These are phyloP conservation scores for Candida lessepsii DNA, from an alignment of 805 yeast genomes.

Conservation along the genomic window DNA sequence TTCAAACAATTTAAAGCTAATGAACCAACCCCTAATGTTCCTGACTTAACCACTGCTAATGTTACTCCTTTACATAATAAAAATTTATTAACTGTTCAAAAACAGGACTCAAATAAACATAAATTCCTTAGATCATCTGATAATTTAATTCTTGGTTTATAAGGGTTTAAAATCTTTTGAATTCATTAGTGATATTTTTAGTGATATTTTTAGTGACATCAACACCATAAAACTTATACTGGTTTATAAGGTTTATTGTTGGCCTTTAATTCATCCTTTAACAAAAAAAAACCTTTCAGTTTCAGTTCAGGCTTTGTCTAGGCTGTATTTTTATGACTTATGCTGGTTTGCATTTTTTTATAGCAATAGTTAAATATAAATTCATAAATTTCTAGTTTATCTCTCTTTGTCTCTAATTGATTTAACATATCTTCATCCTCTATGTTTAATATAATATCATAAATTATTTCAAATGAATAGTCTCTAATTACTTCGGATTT, in stretches of 20 bases:
- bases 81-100: conserved; percentile 12
- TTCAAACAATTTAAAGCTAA: conserved; percentile 10
- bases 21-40: conserved; percentile 1
- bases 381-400: conserved; percentile 4
- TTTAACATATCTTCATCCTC: not conserved
- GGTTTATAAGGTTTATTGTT: too few species aligned
- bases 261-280: too few species aligned
- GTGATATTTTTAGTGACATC: too few species aligned
- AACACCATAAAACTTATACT: too few species aligned
- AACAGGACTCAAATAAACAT: conserved; percentile 11
- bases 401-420: conserved; percentile 6
- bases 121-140: conserved; percentile 20
- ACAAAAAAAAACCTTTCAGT: too few species aligned
- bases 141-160: conserved; percentile 22
- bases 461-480: conserved; percentile 8
- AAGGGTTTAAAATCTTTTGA: too few species aligned
- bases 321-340: too few species aligned
- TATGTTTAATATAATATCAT: conserved; percentile 10
- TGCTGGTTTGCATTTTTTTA: not conserved
- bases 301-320: too few species aligned
- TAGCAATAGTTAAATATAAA: not conserved
- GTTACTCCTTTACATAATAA: conserved; percentile 8
- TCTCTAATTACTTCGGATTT: conserved; percentile 3
- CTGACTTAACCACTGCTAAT: not conserved
- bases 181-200: too few species aligned